Conservation (phyloP, 805 yeast genomes). For the Candida patagonica region DNA sequence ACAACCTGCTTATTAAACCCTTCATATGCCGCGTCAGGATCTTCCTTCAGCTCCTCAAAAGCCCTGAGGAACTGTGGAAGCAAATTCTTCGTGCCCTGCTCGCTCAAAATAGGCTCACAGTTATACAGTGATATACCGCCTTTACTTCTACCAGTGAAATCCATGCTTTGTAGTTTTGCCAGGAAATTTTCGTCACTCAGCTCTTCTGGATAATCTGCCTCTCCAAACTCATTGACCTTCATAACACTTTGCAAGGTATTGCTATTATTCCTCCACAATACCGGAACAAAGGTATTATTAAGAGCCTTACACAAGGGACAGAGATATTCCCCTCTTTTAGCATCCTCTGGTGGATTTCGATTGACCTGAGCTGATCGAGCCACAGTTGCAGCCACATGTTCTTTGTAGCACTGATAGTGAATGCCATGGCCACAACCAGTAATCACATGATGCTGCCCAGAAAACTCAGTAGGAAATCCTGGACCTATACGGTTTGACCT, state of each 20-base stretch:
- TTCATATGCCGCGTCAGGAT: not conserved
- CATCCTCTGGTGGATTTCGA: constrained; percentile 69
- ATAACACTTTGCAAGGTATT: not conserved
- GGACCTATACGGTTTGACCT: constrained; percentile 51
- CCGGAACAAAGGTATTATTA: constrained; percentile 75
- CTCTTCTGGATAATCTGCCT: constrained; percentile 1
- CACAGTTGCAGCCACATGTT: constrained; percentile 49
- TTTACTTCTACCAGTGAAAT: not conserved
- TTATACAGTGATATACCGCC: not conserved
- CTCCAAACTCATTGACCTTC: constrained; percentile 3
- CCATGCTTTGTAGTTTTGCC: not conserved
- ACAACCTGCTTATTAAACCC: not conserved
- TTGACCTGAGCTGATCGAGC: constrained; percentile 64
- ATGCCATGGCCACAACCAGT: constrained; percentile 91
- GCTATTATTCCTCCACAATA: constrained; percentile 47
- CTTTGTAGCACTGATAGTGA: constrained; percentile 64
- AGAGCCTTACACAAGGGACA: constrained; percentile 90
- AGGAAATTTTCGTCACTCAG: constrained; percentile 2
- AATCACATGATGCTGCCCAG: constrained; percentile 29
- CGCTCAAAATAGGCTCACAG: not conserved
- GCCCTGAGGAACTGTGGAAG: not conserved
- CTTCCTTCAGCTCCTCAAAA: not conserved
- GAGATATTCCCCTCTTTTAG: constrained; percentile 59
- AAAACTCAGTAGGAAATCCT: constrained; percentile 43
- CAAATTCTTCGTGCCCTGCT: not conserved